Evolutionary conservation across 768 basidiomycete genomes (phyloP).

Genomic region (Collybia sordida): DNA sequence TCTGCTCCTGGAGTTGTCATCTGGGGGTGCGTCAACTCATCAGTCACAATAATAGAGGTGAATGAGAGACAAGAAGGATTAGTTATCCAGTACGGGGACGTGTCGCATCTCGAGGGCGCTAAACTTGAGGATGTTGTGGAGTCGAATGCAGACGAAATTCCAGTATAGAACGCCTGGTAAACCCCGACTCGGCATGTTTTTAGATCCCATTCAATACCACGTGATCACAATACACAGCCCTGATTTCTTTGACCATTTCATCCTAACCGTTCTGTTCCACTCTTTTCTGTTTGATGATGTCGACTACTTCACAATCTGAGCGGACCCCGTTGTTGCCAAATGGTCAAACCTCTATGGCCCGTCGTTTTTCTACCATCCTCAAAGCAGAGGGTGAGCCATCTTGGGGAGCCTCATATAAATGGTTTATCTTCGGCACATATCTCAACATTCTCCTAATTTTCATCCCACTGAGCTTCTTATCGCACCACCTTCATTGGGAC

Average conservation of each 20-base stretch:
- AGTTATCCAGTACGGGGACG: constrained; percentile 54
- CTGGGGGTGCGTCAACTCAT: constrained; percentile 47
- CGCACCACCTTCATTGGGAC: constrained; percentile 74
- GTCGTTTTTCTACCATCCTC: constrained; percentile 39
- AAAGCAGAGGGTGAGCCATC: constrained; percentile 65
- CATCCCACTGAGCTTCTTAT: constrained; percentile 68
- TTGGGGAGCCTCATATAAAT: constrained; percentile 55
- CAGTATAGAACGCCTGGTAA: constrained; percentile 2
- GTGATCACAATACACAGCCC: not conserved
- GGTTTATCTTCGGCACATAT: constrained; percentile 65
- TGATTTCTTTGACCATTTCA: not conserved
- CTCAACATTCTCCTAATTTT: constrained; percentile 78
- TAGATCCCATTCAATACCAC: not conserved
- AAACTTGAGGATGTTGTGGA: constrained; percentile 44
- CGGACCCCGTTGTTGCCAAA: constrained; percentile 48
- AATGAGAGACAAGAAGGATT: constrained; percentile 32
- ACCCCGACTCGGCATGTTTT: not conserved
- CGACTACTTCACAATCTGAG: constrained; percentile 34
- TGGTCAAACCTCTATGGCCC: constrained; percentile 29
- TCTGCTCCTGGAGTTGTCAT: constrained; percentile 35
- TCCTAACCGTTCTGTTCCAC: not conserved
- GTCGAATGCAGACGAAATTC: constrained; percentile 51
- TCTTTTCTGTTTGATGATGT: constrained; percentile 21
- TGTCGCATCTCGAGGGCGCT: constrained; percentile 46
- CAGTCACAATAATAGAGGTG: constrained; percentile 62